Evolutionary conservation across 495 filamentous ascomycete genomes (phyloP).

Genomic region (Extremus antarcticus): DNA sequence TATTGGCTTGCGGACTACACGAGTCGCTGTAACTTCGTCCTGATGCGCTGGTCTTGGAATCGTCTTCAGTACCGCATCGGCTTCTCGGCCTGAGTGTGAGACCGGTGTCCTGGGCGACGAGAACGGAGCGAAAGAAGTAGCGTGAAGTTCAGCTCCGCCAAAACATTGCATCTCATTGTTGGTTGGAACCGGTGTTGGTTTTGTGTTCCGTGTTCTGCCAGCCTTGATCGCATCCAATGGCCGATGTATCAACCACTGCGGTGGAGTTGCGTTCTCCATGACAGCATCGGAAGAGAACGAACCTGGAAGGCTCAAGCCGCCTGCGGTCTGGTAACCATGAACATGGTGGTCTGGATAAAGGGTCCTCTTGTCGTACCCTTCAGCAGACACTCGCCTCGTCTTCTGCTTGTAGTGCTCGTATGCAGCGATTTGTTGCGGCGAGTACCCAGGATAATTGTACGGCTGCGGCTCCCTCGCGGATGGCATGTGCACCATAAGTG

Average conservation of each 20-base stretch:
- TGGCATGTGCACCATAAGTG: conserved; percentile 19
- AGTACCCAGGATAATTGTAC: conserved; percentile 13
- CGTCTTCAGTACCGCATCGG: neutral
- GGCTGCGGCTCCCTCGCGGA: conserved; percentile 20
- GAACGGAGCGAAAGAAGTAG: neutral
- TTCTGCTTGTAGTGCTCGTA: conserved; percentile 13
- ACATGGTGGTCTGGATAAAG: neutral
- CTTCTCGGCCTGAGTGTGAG: neutral
- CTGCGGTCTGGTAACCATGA: neutral
- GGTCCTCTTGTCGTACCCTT: neutral
- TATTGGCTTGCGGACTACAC: neutral
- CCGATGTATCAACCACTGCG: neutral
- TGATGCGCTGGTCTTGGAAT: neutral
- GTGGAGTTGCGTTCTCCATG: neutral
- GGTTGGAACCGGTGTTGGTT: neutral
- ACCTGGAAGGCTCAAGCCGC: neutral
- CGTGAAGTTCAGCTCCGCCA: neutral
- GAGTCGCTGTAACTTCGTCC: neutral
- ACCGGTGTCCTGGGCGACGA: neutral
- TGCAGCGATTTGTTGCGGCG: conserved; percentile 11
- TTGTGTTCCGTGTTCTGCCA: neutral
- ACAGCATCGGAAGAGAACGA: too few relatives aligned
- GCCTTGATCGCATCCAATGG: neutral
- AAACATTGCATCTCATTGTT: neutral
- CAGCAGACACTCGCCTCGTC: neutral